phyloP scores from a whole-genome alignment of 305 asterid species.

The Ilex paraguariensis region DNA sequence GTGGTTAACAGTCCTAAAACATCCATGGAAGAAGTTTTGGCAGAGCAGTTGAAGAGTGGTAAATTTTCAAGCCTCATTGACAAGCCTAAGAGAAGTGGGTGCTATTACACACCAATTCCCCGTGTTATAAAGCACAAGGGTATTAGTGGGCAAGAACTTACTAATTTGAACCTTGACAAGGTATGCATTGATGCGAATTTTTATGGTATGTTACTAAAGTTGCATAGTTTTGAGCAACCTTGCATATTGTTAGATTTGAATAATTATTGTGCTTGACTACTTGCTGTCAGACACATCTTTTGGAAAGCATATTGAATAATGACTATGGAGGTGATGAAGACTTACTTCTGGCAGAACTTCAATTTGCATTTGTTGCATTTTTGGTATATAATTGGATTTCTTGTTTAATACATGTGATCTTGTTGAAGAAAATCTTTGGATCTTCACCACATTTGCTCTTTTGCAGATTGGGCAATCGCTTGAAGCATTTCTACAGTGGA shows the following conservation, averaged over 20 bases:
- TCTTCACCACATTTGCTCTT: conserved; percentile 9
- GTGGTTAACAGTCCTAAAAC: conserved; percentile 47
- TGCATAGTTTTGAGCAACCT: not conserved
- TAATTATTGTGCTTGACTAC: conserved; percentile 10
- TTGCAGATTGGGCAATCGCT: conserved; percentile 98
- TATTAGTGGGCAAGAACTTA: conserved; percentile 57
- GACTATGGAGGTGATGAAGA: conserved; percentile 76
- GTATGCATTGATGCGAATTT: conserved; percentile 23
- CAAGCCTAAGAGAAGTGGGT: conserved; percentile 47
- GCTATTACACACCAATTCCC: conserved; percentile 86
- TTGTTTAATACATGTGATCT: too few relatives aligned
- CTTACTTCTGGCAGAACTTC: conserved; percentile 80
- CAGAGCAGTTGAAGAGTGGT: conserved; percentile 58
- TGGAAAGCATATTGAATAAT: conserved; percentile 63
- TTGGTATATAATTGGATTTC: conserved; percentile 39
- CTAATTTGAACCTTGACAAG: conserved; percentile 87
- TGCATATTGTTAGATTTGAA: conserved; percentile 10
- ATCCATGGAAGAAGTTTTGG: conserved; percentile 56
- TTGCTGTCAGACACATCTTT: conserved; percentile 50
- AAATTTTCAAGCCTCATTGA: conserved; percentile 44
- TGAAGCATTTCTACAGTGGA: conserved; percentile 93
- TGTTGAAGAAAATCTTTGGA: conserved; percentile 4
- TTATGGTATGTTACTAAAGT: not conserved
- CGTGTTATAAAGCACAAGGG: conserved; percentile 85
- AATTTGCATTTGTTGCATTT: conserved; percentile 85